Conservation (phyloP, 768 basidiomycete genomes). For the Boletus subparvulus region DNA sequence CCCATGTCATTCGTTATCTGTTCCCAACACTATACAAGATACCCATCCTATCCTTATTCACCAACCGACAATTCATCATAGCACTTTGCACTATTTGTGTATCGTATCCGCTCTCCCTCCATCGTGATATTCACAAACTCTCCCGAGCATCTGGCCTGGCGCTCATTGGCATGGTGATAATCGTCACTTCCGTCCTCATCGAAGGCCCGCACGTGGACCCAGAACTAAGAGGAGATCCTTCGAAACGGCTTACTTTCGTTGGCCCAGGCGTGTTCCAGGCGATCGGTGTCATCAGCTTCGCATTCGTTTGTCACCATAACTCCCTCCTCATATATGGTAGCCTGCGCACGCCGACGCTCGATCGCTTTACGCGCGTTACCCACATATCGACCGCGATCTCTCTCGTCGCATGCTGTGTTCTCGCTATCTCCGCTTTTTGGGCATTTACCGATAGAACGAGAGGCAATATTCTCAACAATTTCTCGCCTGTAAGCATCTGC, state of each 20-base stretch:
- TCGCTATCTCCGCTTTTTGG: conserved; percentile 83
- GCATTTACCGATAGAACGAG: conserved; percentile 89
- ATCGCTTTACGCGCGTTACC: conserved; percentile 89
- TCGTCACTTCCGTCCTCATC: conserved; percentile 81
- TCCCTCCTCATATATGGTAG: conserved; percentile 95
- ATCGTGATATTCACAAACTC: conserved; percentile 97
- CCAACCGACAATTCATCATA: conserved; percentile 89
- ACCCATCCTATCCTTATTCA: conserved; percentile 73
- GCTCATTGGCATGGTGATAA: conserved; percentile 89
- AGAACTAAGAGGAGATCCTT: conserved; percentile 75
- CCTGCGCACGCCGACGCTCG: conserved; percentile 88
- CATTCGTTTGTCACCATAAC: conserved; percentile 98
- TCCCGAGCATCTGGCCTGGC: conserved; percentile 91
- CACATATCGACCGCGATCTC: conserved; percentile 88
- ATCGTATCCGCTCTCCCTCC: conserved; percentile 92
- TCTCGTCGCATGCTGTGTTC: conserved; percentile 76
- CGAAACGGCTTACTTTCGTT: conserved; percentile 71
- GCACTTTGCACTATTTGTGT: conserved; percentile 81
- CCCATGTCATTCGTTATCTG: conserved; percentile 85
- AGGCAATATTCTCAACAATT: conserved; percentile 98
- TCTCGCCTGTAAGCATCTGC: conserved; percentile 55
- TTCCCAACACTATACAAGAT: conserved; percentile 69
- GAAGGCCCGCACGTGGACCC: conserved; percentile 75
- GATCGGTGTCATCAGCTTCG: conserved; percentile 95
- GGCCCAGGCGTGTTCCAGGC: conserved; percentile 87